These are phyloP conservation scores for Sugiyamaella qingdaonensis DNA, from an alignment of 805 yeast genomes.

Conservation along the genomic window DNA sequence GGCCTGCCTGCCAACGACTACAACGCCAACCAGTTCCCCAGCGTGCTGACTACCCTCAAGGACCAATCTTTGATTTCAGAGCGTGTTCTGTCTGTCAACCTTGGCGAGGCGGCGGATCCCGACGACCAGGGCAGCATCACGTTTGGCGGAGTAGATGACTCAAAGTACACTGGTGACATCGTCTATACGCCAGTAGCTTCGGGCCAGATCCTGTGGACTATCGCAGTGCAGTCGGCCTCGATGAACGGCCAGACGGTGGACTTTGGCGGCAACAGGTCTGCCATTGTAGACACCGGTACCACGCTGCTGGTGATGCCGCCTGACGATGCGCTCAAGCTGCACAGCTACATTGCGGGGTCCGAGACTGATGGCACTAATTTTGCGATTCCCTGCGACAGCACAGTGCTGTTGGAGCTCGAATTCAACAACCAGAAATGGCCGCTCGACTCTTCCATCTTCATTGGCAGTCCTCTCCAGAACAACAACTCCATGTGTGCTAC, in stretches of 20 bases:
- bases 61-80: constrained; percentile 24
- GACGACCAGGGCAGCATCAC: constrained; percentile 38
- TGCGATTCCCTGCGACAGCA: constrained; percentile 55
- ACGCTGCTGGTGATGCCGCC: constrained; percentile 55
- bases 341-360: constrained; percentile 47
- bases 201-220: constrained; percentile 45
- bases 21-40: constrained; percentile 29
- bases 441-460: constrained; percentile 41
- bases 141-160: constrained; percentile 44
- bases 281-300: constrained; percentile 63
- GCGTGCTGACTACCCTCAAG: constrained; percentile 25
- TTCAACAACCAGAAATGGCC: constrained; percentile 46
- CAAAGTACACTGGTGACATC: constrained; percentile 41
- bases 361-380: constrained; percentile 59
- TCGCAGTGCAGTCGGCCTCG: constrained; percentile 38
- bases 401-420: constrained; percentile 39
- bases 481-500: constrained; percentile 56
- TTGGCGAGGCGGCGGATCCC: constrained; percentile 35
- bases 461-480: constrained; percentile 45
- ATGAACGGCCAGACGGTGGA: constrained; percentile 35
- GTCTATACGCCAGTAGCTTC: constrained; percentile 34
- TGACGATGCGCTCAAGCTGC: constrained; percentile 50
- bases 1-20: constrained; percentile 52
- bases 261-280: constrained; percentile 34
- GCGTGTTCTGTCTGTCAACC: constrained; percentile 43